Conservation (phyloP, 2,329 filamentous ascomycete genomes). For the Penicillium sp. region DNA sequence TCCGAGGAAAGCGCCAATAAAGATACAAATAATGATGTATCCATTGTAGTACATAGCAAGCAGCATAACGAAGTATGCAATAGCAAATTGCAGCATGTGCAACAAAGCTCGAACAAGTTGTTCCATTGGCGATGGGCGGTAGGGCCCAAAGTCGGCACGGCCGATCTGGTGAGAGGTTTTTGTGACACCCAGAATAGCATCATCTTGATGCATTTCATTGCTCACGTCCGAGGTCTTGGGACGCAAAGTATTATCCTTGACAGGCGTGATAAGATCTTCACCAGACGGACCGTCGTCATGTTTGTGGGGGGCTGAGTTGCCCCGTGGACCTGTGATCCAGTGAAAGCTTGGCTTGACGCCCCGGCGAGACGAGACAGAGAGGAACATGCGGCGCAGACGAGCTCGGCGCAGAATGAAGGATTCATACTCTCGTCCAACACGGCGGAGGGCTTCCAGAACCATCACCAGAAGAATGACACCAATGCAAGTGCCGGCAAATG, state of each 20-base stretch:
- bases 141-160: slow-evolving; percentile 26
- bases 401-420: slow-evolving; percentile 60
- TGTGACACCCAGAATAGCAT: not conserved
- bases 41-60: slow-evolving; percentile 67
- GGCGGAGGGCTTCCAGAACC: slow-evolving; percentile 70
- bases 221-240: not conserved
- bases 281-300: not conserved
- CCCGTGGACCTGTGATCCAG: not conserved
- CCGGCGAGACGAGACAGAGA: not conserved
- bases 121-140: slow-evolving; percentile 62
- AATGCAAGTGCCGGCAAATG: slow-evolving; percentile 80
- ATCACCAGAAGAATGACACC: slow-evolving; percentile 75
- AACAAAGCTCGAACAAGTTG: slow-evolving; percentile 67
- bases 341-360: not conserved
- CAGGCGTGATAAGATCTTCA: slow-evolving; percentile 2
- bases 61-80: slow-evolving; percentile 78
- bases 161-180: not conserved
- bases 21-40: slow-evolving; percentile 79
- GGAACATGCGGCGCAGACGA: slow-evolving; percentile 32
- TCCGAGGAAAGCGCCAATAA: slow-evolving; percentile 73
- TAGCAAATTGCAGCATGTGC: slow-evolving; percentile 70
- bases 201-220: not conserved
- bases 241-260: not conserved
- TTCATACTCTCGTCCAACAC: slow-evolving; percentile 72
- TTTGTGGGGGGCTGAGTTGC: not conserved